These are phyloP conservation scores for Aureobasidium zeae DNA, from an alignment of 2,329 filamentous ascomycete species.

Conservation along the genomic window DNA sequence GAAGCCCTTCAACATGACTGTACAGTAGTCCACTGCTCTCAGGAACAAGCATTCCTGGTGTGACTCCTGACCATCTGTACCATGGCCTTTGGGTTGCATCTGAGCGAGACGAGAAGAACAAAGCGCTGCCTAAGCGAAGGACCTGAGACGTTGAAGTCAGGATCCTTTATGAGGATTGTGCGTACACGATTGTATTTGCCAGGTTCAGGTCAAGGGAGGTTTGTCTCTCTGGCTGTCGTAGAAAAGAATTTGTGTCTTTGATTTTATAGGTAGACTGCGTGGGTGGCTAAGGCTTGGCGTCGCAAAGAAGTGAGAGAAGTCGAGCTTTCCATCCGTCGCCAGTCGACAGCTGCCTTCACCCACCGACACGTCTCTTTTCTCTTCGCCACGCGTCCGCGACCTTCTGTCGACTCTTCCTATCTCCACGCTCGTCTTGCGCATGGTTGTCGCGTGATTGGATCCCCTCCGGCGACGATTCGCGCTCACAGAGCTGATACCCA, in stretches of 20 bases:
- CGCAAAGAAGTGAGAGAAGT: constrained; percentile 1
- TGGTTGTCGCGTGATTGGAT: constrained; percentile 10
- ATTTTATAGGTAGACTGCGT: no score
- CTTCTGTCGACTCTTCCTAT: background rate
- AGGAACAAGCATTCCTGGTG: no score
- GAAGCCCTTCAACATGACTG: no score
- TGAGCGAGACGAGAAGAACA: constrained; percentile 10
- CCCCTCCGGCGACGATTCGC: constrained; percentile 10
- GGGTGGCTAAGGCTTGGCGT: background rate
- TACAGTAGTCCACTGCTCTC: no score
- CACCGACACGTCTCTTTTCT: background rate
- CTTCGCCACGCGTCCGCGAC: constrained; percentile 5
- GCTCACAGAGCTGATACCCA: background rate
- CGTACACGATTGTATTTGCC: background rate
- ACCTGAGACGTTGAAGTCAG: constrained; percentile 1
- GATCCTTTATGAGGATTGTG: background rate
- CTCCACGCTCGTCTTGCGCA: background rate
- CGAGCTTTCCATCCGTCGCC: no score
- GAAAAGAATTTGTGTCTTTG: no score
- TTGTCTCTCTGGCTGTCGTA: no score
- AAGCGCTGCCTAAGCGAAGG: constrained; percentile 6
- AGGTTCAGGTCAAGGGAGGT: no score
- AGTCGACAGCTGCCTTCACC: no score
- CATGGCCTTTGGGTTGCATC: constrained; percentile 13
- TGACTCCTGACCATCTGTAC: background rate